Base-by-base conservation (phyloP, 2,329 filamentous ascomycete species). In the Fusarium armeniacum region DNA sequence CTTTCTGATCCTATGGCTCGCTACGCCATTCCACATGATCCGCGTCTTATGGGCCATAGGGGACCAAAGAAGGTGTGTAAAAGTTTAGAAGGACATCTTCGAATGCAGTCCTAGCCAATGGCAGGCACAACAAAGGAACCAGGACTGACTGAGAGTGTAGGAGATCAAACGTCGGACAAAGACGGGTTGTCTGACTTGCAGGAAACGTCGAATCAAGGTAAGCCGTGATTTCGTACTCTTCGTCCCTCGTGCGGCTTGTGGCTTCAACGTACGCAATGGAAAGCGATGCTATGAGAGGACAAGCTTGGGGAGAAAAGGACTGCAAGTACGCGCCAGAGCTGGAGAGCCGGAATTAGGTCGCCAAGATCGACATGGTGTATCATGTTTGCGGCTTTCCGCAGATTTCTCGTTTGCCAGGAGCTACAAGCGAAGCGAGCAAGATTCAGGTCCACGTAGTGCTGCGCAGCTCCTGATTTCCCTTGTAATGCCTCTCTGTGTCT, bases 111-210 rank as follows among this genome's bases (percentile, higher is more conserved):
- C 40, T 44, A 32, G 44, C 24, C 36, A 24, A 51, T 36, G 20
- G 24, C 45, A 35, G 45, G 46, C 55, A 38, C 49, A 46, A 61
- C 57, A 46, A 58, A 52, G 18, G 28, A 65, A 35, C 50, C 45
- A 56, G 56, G 65, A 54, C 71, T 72, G 58, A 73, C 59, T 41
- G 44, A 36, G 41, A 51, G 51, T 58, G 28, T 76, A 89, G 87
- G 87, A 89, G 76, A 89, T 89, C 74, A 89, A 89, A 77, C 84
- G 87, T 65, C 84, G 87, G 72, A 89, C 87, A 47, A 89, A 89
- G 77, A 89, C 87, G 2, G 87, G 87, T n/a, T 89, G 87, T 70
- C 78, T 89, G 76, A 89, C 87, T 45, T 89, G 87, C 78, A 85
- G 87, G 59, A 88, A 88, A 75, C 83, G 87, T 71, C 82, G 87